Base-by-base conservation (phyloP, 2,329 filamentous ascomycete species). In the Truncatella angustata region DNA sequence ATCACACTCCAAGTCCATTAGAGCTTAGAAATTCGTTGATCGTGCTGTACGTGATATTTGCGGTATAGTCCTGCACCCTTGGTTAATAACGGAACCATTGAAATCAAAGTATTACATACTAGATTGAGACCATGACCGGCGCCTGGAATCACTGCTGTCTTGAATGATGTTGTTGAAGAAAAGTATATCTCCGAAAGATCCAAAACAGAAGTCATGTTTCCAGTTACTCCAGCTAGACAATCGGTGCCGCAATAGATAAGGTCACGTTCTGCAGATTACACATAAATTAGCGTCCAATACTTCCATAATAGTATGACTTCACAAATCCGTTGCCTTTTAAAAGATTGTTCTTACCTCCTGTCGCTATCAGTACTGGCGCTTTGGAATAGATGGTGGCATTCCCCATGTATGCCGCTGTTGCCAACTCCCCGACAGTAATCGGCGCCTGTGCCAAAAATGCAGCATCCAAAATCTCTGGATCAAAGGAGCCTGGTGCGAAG, bases 211-310 rank as follows among this genome's bases (percentile, higher is more conserved):
- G 65, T 57, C 14, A 26, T n/a, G 40, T 23, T 16, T 26, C 12
- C 9, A 12, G 12, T 16, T n/a, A 9, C 14, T 12, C 67, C 70
- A 0, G 75, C 70, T 3, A 70, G 61, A 67, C 83, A 87, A 64
- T 86, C 77, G 23, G 82, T 80, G 3, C 83, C 84, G 54, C 85
- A 87, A 65, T 82, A 87, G 5, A 79, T 76, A 10, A 78, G 53
- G 45, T 84, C 78, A 11, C 65, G 64, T 18, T 74, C 74, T 76
- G 12, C 3, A 12, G 30, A 28, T n/a, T n/a, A n/a, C n/a, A n/a
- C n/a, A n/a, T n/a, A n/a, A n/a, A n/a, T n/a, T n/a, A n/a, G n/a
- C n/a, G n/a, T n/a, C n/a, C n/a, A n/a, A n/a, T n/a, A n/a, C n/a
- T n/a, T n/a, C n/a, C n/a, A n/a, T n/a, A n/a, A n/a, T n/a, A n/a